Conservation (phyloP, 2,329 filamentous ascomycete genomes). For the Fusarium cicatricum region DNA sequence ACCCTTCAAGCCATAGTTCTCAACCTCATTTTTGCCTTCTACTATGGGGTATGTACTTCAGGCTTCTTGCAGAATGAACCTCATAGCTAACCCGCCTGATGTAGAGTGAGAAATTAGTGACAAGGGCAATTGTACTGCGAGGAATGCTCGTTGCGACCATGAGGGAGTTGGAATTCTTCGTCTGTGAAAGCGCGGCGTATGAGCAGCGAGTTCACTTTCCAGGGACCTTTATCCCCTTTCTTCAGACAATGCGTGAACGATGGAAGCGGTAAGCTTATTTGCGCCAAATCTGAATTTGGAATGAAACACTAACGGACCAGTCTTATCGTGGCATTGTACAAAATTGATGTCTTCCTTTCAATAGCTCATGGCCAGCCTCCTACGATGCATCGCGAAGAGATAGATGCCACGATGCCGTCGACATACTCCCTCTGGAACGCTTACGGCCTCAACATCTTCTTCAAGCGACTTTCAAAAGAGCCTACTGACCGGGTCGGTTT, state of each 20-base stretch:
- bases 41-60: slow-evolving; percentile 43
- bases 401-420: slow-evolving; percentile 46
- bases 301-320: slow-evolving; percentile 33
- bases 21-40: slow-evolving; percentile 52
- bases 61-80: fast-evolving
- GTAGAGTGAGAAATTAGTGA: slow-evolving; percentile 45
- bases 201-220: slow-evolving; percentile 49
- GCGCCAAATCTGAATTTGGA: not conserved
- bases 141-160: slow-evolving; percentile 47
- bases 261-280: slow-evolving; percentile 47
- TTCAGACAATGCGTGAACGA: slow-evolving; percentile 42
- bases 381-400: slow-evolving; percentile 47
- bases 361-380: slow-evolving; percentile 44
- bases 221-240: slow-evolving; percentile 50
- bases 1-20: slow-evolving; percentile 48
- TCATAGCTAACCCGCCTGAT: not conserved
- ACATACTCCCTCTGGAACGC: slow-evolving; percentile 50
- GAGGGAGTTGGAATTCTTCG: slow-evolving; percentile 49
- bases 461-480: slow-evolving; percentile 45
- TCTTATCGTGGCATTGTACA: slow-evolving; percentile 47
- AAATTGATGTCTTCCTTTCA: slow-evolving; percentile 51
- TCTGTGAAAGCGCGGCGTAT: slow-evolving; percentile 43
- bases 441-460: slow-evolving; percentile 49
- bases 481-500: slow-evolving; percentile 43
- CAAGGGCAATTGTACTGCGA: slow-evolving; percentile 45